Conservation (phyloP, 106 monocot species). For the Allium sativum region DNA sequence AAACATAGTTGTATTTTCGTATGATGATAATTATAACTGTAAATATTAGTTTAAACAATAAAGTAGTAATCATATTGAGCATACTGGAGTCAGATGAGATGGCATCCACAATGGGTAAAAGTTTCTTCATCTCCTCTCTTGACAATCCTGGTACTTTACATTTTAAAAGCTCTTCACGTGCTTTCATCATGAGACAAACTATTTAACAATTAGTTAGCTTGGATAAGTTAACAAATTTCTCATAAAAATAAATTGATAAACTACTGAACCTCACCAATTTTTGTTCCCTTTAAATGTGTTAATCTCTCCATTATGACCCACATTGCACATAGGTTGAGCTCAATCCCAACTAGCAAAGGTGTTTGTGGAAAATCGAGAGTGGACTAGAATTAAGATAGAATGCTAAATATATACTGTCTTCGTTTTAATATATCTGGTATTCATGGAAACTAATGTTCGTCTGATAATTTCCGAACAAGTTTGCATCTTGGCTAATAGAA, state of each 20-base stretch:
- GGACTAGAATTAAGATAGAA: conserved; percentile 45
- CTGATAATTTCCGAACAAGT: background rate
- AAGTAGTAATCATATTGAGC: background rate
- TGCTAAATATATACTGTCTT: conserved; percentile 8
- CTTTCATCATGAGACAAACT: conserved; percentile 71
- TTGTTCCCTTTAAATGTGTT: conserved; percentile 92
- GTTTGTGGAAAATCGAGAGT: conserved; percentile 97
- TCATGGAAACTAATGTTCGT: background rate
- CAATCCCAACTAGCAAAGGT: conserved; percentile 99
- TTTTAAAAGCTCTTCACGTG: conserved; percentile 90
- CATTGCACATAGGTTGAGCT: conserved; percentile 97
- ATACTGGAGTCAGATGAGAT: conserved; percentile 97
- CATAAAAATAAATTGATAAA: too few species aligned
- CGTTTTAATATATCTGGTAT: background rate
- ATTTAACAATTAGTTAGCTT: background rate
- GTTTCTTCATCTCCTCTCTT: conserved; percentile 81
- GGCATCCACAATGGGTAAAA: conserved; percentile 93
- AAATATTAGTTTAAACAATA: too few species aligned
- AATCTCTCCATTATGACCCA: conserved; percentile 99
- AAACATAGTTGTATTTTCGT: too few species aligned
- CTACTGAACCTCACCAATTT: conserved; percentile 52
- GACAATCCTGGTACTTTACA: conserved; percentile 72
- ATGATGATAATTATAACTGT: too few species aligned
- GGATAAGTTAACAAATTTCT: too few species aligned
- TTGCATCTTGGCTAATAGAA: background rate